Conservation (phyloP, 345 rosid genomes). For the Moricandia arvensis region DNA sequence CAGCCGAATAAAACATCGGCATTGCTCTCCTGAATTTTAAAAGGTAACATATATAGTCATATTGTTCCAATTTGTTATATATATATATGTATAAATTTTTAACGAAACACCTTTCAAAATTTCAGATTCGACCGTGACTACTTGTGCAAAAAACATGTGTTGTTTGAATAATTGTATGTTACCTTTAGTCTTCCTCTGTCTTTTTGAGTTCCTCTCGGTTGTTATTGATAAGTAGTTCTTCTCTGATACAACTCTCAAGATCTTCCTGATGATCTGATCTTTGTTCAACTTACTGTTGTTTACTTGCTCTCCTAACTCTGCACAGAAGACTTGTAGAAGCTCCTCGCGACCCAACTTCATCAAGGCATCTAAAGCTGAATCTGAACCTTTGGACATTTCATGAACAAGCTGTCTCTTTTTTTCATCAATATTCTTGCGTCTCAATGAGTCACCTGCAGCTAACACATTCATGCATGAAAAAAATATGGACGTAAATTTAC, state of each 20-base stretch:
- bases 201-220: slow-evolving; percentile 2
- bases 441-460: slow-evolving; percentile 37
- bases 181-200: slow-evolving; percentile 17
- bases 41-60: too few relatives aligned
- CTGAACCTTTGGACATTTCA: slow-evolving; percentile 45
- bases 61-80: too few relatives aligned
- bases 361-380: slow-evolving; percentile 45
- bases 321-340: slow-evolving; percentile 53
- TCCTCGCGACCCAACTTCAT: slow-evolving; percentile 50
- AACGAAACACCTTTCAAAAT: too few relatives aligned
- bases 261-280: slow-evolving; percentile 51
- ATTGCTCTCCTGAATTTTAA: too few relatives aligned
- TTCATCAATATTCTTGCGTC: slow-evolving; percentile 43
- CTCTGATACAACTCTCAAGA: slow-evolving; percentile 44
- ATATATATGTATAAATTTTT: too few relatives aligned
- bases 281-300: slow-evolving; percentile 52
- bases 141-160: background rate
- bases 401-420: slow-evolving; percentile 54
- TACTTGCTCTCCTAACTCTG: slow-evolving; percentile 54
- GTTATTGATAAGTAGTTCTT: background rate
- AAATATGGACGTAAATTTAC: background rate
- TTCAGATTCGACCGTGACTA: too few relatives aligned
- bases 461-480: background rate
- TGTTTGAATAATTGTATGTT: background rate
- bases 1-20: too few relatives aligned